A percentile compares a stretch with the other conserved stretches of the same genome.
Evolutionary conservation across 768 basidiomycete genomes (phyloP).

Genomic region (Rhodotorula graminis): DNA sequence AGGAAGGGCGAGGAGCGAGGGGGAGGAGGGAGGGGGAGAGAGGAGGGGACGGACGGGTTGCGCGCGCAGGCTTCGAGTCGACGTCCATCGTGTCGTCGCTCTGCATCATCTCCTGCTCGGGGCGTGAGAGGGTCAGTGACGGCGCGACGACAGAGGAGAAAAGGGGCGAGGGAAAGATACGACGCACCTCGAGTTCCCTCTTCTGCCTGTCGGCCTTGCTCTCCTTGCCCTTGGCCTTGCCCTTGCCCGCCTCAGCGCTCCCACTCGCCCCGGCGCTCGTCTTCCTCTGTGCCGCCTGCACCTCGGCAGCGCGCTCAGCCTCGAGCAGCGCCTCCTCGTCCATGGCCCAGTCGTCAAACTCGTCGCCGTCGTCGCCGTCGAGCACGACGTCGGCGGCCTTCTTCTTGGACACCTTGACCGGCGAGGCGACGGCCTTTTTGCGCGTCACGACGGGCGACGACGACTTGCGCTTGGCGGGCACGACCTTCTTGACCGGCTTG

Average conservation of each 20-base stretch:
- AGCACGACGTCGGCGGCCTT: not conserved
- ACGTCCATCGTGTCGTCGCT: conserved; percentile 22
- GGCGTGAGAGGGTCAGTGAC: not conserved
- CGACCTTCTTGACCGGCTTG: conserved; percentile 21
- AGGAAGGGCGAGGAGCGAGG: not conserved
- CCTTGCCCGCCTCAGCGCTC: too few species aligned
- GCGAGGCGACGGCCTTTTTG: not conserved
- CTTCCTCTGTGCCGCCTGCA: not conserved
- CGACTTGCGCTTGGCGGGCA: conserved; percentile 32
- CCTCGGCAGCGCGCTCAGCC: not conserved
- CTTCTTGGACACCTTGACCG: conserved; percentile 9
- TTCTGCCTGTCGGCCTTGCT: conserved; percentile 6
- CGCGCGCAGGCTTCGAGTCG: not conserved
- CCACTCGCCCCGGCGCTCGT: too few species aligned
- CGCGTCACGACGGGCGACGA: conserved; percentile 17
- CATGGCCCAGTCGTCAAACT: conserved; percentile 5
- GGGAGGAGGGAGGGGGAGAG: not conserved
- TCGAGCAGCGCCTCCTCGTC: conserved; percentile 15
- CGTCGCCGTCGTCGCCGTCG: conserved; percentile 7
- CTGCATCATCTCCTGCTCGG: conserved; percentile 10
- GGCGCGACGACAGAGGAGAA: not conserved
- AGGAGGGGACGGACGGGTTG: conserved; percentile 3
- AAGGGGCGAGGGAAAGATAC: too few species aligned
- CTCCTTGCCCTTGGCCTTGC: conserved; percentile 1
- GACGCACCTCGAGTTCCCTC: conserved; percentile 30